Evolutionary conservation across 129 eudicot genomes (phyloP).

Genomic region (Helianthus annuus): DNA sequence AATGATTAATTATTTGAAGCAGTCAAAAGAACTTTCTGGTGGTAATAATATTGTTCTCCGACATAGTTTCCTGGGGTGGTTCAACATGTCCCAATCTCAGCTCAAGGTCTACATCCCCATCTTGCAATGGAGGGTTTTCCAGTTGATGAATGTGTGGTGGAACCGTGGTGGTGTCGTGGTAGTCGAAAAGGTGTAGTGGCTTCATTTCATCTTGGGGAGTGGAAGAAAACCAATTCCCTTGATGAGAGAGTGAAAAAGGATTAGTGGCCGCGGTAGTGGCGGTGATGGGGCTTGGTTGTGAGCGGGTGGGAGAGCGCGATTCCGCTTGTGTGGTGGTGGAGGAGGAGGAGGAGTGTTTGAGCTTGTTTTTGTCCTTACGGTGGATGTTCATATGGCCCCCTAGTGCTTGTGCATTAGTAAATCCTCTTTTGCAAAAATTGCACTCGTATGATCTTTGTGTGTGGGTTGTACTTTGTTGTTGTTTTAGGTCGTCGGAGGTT

Average conservation of each 20-base stretch:
- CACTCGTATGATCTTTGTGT: slow-evolving; percentile 39
- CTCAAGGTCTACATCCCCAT: slow-evolving; percentile 38
- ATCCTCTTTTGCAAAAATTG: slow-evolving; percentile 46
- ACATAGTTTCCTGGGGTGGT: slow-evolving; percentile 11
- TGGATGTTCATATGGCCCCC: slow-evolving; percentile 54
- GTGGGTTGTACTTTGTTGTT: not conserved
- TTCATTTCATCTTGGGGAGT: slow-evolving; percentile 17
- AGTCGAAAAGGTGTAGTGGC: slow-evolving; percentile 25
- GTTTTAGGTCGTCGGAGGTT: slow-evolving; percentile 25
- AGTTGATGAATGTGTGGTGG: slow-evolving; percentile 6
- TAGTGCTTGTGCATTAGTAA: slow-evolving; percentile 46
- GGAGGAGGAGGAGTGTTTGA: slow-evolving; percentile 30
- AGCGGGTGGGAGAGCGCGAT: slow-evolving; percentile 17
- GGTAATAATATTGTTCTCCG: slow-evolving; percentile 22
- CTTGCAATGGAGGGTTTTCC: slow-evolving; percentile 8
- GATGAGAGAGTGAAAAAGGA: slow-evolving; percentile 17
- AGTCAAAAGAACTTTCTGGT: slow-evolving; percentile 42
- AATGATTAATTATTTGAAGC: slow-evolving; percentile 14
- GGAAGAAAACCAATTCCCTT: slow-evolving; percentile 18
- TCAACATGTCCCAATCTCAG: slow-evolving; percentile 44
- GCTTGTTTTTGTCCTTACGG: slow-evolving; percentile 41
- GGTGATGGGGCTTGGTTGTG: slow-evolving; percentile 14
- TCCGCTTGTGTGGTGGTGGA: not conserved
- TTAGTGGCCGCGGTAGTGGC: not conserved
- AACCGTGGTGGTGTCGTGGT: slow-evolving; percentile 12